A percentile compares a stretch with the other conserved stretches of the same genome.
Evolutionary conservation across 225 moss, liverwort and hornwort species (phyloP).

Genomic region (Polytrichum formosum): DNA sequence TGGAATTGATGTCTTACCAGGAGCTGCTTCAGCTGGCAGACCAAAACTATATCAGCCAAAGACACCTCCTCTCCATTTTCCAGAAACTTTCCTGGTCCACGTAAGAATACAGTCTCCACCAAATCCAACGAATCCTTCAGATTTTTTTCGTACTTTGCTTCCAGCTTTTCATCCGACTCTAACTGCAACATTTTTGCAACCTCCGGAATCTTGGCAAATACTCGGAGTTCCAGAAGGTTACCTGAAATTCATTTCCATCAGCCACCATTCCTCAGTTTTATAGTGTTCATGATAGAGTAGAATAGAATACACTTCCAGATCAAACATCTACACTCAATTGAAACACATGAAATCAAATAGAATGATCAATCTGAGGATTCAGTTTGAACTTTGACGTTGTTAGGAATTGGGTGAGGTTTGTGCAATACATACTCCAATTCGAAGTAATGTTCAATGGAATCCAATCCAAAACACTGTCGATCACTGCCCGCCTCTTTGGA

Average conservation of each 20-base stretch:
- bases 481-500: neutral
- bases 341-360: too few species aligned
- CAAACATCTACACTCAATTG: too few species aligned
- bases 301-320: too few species aligned
- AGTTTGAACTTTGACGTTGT: too few species aligned
- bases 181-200: too few species aligned
- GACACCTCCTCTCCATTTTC: constrained; percentile 8
- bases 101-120: constrained; percentile 1
- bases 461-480: neutral
- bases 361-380: too few species aligned
- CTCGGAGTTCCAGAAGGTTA: too few species aligned
- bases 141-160: neutral
- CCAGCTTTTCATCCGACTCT: too few species aligned
- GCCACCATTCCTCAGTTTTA: too few species aligned
- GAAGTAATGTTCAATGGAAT: neutral
- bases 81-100: constrained; percentile 5
- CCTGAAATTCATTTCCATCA: too few species aligned
- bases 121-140: neutral
- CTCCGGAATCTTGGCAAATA: too few species aligned
- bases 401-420: neutral
- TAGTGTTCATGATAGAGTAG: too few species aligned
- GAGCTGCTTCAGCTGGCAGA: constrained; percentile 6
- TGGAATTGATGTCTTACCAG: neutral
- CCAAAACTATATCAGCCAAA: constrained; percentile 8
- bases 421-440: neutral